Evolutionary conservation across 2,329 filamentous ascomycete genomes (phyloP), one percentile per base, ranked within the genome.

Genomic region (Hymenoscyphus albidus): DNA sequence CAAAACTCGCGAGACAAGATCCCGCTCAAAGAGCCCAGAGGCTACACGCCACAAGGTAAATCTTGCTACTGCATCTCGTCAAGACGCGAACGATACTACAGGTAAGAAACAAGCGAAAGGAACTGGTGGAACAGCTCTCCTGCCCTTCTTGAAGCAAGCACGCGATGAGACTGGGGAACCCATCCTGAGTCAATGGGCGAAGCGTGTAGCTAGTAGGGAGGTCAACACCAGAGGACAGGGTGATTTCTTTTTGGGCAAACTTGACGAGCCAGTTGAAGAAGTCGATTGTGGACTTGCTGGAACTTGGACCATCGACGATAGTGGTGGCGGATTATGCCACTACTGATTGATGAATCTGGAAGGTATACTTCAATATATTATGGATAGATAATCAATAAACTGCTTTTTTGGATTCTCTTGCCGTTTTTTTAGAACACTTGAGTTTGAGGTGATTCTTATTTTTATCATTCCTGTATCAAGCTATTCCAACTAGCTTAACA

Each of bases 81-180:
- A 72, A 27, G 74, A 76, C 16, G 78, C 80, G 58, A 79, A 82
- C 67, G 79, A 80, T 73, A 68, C 58, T 35, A 59, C 48, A 32
- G 65, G 55, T 18, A 74, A 73, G 66, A 84, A 83, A 70, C 89
- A 89, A 60, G 83, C 97, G 35, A 91, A 90, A 56, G 95, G 95
- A 1, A 99, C 95, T 0, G 95, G 95, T 14, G 95, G 95, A 16
- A 98, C 95, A 0, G 91, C 93, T 0, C 80, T 99, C 64, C 97
- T 99, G 63, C 92, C 94, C 0, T 99, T 99, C 78, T 81, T 99
- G 67, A 97, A 98, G 78, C 95, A 99, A 78, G 95, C 95, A 4
- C 85, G 95, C 35, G 93, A 99, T 73, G 95, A 99, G 81, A 99
- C 95, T 0, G 91, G 92, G 16, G 94, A 98, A 77, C 92, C 93